Conservation (phyloP, 2,329 filamentous ascomycete genomes). For the Ploettnerulaceae sp. region DNA sequence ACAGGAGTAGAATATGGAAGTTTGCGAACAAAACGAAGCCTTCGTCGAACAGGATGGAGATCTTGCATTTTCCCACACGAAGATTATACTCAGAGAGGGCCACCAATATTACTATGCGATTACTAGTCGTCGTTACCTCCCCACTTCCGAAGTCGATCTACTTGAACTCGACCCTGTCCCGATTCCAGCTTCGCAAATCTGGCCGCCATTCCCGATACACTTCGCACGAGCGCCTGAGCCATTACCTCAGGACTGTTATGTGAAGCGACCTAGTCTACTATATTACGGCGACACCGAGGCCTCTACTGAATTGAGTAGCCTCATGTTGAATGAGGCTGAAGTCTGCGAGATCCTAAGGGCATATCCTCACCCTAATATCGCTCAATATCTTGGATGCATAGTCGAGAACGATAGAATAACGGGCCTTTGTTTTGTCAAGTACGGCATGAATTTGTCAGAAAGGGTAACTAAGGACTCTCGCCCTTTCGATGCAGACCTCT, state of each 20-base stretch:
- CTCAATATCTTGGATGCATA: constrained; percentile 27
- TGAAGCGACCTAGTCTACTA: constrained; percentile 13
- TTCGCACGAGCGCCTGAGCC: constrained; percentile 10
- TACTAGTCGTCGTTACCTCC: constrained; percentile 10
- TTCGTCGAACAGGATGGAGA: constrained; percentile 11
- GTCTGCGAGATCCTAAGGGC: constrained; percentile 11
- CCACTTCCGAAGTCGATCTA: constrained; percentile 9
- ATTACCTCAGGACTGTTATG: constrained; percentile 13
- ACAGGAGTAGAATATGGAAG: constrained; percentile 14
- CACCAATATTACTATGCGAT: constrained; percentile 14
- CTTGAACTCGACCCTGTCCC: constrained; percentile 13
- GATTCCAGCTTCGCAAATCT: constrained; percentile 13
- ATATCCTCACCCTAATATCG: constrained; percentile 31
- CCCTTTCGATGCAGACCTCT: constrained; percentile 6
- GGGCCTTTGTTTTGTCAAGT: constrained; percentile 26
- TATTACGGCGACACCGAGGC: constrained; percentile 15
- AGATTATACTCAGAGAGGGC: constrained; percentile 13
- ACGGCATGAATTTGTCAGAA: constrained; percentile 21
- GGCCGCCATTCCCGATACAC: constrained; percentile 9
- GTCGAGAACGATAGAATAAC: constrained; percentile 25
- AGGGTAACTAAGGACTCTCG: constrained; percentile 13
- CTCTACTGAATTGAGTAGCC: constrained; percentile 5
- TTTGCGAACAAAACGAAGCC: constrained; percentile 14
- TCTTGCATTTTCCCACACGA: constrained; percentile 13
- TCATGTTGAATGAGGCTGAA: constrained; percentile 10